A percentile compares a stretch with the other conserved stretches of the same genome.
These are phyloP conservation scores for Artemisia annua DNA, from an alignment of 129 eudicot genomes.

Conservation along the genomic window DNA sequence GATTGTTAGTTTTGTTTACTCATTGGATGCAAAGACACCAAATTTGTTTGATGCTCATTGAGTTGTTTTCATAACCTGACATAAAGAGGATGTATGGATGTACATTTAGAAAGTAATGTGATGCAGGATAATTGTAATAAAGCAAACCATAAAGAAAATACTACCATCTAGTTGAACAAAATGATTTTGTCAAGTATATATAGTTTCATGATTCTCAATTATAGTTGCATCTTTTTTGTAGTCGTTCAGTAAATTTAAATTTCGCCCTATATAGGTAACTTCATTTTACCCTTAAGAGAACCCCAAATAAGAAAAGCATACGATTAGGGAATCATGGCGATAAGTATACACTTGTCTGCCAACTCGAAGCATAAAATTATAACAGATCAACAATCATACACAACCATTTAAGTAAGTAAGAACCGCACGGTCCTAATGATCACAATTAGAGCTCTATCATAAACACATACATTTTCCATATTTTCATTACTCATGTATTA, in stretches of 20 bases:
- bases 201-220: too few species aligned
- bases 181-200: too few species aligned
- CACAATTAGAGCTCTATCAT: slow-evolving; percentile 1
- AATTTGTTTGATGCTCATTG: neutral
- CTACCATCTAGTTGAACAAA: too few species aligned
- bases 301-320: neutral
- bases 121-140: too few species aligned
- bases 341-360: neutral
- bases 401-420: slow-evolving; percentile 1
- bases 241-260: neutral
- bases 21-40: neutral
- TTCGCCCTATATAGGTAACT: neutral
- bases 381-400: slow-evolving; percentile 15
- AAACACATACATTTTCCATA: slow-evolving; percentile 12
- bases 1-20: neutral
- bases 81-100: neutral
- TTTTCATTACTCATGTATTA: neutral
- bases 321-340: neutral
- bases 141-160: too few species aligned
- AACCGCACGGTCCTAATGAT: neutral
- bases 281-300: neutral
- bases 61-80: neutral
- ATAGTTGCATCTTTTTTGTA: too few species aligned
- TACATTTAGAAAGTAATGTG: too few species aligned
- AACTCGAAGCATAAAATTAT: neutral